Evolutionary conservation across 1,284 basidiomycete genomes (phyloP), one percentile per base, ranked within the genome.

Genomic region (Phellopilus nigrolimitatus): DNA sequence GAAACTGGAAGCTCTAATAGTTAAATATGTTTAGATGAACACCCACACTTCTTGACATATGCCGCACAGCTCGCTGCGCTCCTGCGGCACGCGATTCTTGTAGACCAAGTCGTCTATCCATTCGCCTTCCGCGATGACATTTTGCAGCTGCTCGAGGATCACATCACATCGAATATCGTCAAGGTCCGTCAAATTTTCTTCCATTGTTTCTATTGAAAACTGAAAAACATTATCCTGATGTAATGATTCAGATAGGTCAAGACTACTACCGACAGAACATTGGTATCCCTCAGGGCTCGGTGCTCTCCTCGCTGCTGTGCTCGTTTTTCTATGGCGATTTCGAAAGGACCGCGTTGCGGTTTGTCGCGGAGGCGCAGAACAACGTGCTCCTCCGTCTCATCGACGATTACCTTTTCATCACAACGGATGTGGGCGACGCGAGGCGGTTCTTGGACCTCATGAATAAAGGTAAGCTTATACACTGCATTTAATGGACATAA

Each of bases 201-300:
- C 13, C 33, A 36, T 55, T 19, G n/a, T 50, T 19, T 15, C 28
- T 37, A 8, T 31, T 27, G 17, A 19, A 25, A 25, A 37, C 34
- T n/a, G n/a, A 25, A 6, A 15, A 12, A 19, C 4, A 10, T 6
- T 33, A 37, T 3, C 13, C 33, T 19, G 10, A 7, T 8, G 9
- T 42, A 15, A 47, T n/a, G 10, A 47, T 25, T 21, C 31, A 92
- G 89, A 91, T 93, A 53, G 89, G 87, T 0, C 61, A 73, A 6
- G 69, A 79, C 36, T 89, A 89, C 63, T 95, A 88, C 63, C 80
- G 88, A 2, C 97, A 99, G 66, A 78, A 78, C 6, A 79, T 91
- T 9, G 97, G 97, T 0, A 98, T 99, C 25, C 94, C 97, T 0
- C 97, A 99, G 66, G 97, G 97, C 12, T 97, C 94, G 0, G 82